Base-by-base conservation (phyloP, 306 rosid genomes). In the Citrullus mucosospermus region DNA sequence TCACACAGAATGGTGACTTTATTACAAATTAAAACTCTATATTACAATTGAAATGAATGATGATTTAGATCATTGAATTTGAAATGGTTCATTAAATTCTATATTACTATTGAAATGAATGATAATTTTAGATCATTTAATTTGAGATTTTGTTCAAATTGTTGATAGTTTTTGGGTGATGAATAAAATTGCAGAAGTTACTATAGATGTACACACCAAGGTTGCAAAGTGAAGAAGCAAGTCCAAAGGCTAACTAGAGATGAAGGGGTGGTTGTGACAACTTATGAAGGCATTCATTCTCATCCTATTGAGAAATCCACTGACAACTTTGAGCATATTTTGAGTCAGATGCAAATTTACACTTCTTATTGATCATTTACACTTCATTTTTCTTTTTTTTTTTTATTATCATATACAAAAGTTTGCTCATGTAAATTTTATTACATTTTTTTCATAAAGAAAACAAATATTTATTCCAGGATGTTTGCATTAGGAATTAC, bases 201-300 rank as follows among this genome's bases (percentile, higher is more conserved):
- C 28, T 79, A 79, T 12, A 53, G 16, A 28, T 79, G 81, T 13
- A 66, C 81, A n/a, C 67, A 67, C 18, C 67, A 79, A 54, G 77
- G 77, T 3, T 79, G 81, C 68, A 67, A 38, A 12, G 81, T 79
- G 76, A 79, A 79, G 76, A 79, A 79, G 77, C 81, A 79, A 79
- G 77, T 79, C 8, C 81, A 79, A 22, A 56, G 81, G 22, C 76
- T 79, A 20, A 69, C 77, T 2, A 79, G 44, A 66, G 81, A 79
- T 20, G 81, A 79, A 53, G 81, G 62, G 0, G 61, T 78, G 22
- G 80, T 78, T 1, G 61, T 78, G 36, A 78, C 80, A 9, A 78
- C 74, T n/a, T 79, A 79, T 22, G 81, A 79, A 67, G 81, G 81
- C 9, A 39, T 66, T 5, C 81, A 79, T n/a, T 32, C 81, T 61